A percentile compares a stretch with the other conserved stretches of the same genome.
Evolutionary conservation across 495 filamentous ascomycete species (phyloP).

Genomic region (Lasiosphaeria miniovina): DNA sequence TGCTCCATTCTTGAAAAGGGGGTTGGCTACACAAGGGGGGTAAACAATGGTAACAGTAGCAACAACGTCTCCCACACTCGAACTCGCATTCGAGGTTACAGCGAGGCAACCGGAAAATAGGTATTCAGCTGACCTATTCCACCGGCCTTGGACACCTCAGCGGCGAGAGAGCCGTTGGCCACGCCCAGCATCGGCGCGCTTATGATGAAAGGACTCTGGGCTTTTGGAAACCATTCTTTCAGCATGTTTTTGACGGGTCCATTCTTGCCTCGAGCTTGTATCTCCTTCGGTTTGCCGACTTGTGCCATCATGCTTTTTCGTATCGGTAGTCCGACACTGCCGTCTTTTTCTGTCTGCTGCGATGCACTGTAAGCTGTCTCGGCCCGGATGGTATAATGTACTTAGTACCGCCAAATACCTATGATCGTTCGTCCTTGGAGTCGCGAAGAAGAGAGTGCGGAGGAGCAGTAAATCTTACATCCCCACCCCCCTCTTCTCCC

Average conservation of each 20-base stretch:
- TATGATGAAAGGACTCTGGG: conserved; percentile 57
- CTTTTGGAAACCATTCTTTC: conserved; percentile 54
- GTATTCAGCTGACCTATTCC: conserved; percentile 50
- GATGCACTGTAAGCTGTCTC: too few species aligned
- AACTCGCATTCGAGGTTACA: too few species aligned
- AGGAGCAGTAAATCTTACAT: too few species aligned
- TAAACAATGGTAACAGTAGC: too few species aligned
- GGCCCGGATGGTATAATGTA: too few species aligned
- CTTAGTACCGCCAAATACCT: too few species aligned
- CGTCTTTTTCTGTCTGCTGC: too few species aligned
- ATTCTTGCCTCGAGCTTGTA: not conserved
- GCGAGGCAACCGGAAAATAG: not conserved
- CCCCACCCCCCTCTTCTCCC: too few species aligned
- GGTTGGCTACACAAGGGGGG: not conserved
- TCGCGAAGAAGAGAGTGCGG: too few species aligned
- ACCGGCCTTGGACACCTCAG: conserved; percentile 64
- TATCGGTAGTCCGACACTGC: not conserved
- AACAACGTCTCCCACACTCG: too few species aligned
- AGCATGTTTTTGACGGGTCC: conserved; percentile 11
- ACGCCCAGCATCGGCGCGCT: conserved; percentile 71
- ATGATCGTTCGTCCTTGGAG: too few species aligned
- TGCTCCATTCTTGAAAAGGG: not conserved
- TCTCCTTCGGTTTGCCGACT: not conserved
- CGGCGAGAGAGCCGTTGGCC: conserved; percentile 59
- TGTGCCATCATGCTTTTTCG: not conserved